Evolutionary conservation across 768 basidiomycete genomes (phyloP), one percentile per base, ranked within the genome.

Genomic region (Boletus barrowsii): DNA sequence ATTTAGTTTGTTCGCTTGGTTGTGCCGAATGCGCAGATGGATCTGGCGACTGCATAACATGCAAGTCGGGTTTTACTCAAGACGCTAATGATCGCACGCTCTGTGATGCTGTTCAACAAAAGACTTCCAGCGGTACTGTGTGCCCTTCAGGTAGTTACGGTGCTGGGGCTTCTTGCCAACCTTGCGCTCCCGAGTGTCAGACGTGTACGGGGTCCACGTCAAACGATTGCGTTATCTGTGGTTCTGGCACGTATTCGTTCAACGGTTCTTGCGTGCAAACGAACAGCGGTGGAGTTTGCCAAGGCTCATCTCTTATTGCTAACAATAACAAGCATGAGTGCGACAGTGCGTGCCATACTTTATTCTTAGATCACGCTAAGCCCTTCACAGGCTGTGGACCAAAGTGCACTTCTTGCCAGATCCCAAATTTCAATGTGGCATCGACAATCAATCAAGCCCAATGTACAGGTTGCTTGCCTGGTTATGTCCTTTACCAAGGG

Each of bases 301-400:
- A 80, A 42, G 84, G 83, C 8, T 79, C 88, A 10, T 80, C 76
- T 43, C 73, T 89, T 57, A 80, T 94, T 35, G 90, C 83, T 20
- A 88, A 96, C 60, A 91, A 90, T 61, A 78, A 80, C 66, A 94
- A 93, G 72, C 73, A 79, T n/a, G 82, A 84, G 61, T 95, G 93
- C 64, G 90, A 94, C 63, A 81, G 91, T 92, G 63, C 69, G 37
- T 49, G 26, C 35, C 47, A 43, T 51, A 7, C 36, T 40, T 45
- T 18, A 10, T 15, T 17, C 20, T 47, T 17, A 15, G n/a, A 51
- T 49, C 22, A 55, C 18, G 36, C 39, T 53, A 40, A 53, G 20
- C 35, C n/a, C 41, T 29, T 42, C 36, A 7, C 59, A 93, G 90
- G 81, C 51, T 93, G 93, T 66, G 91, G 91, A 9, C 75, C 87